phyloP scores from a whole-genome alignment of 2,329 filamentous ascomycete species.

The Amylocarpus encephaloides region DNA sequence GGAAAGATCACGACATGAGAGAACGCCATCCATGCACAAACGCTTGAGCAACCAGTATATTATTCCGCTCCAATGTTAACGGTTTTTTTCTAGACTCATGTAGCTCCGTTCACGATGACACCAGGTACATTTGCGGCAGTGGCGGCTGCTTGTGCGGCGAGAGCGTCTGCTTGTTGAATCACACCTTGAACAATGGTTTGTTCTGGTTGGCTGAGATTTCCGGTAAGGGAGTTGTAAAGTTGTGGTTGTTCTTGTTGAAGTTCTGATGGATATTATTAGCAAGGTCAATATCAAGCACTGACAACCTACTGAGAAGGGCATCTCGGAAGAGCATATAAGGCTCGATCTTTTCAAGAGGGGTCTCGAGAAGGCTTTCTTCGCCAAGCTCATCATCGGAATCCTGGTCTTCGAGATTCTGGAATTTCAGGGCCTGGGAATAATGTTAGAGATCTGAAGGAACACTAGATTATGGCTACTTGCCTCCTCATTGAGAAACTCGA shows the following conservation, averaged over 20 bases:
- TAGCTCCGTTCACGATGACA: conserved; percentile 21
- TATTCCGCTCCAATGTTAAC: conserved; percentile 10
- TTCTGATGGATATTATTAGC: conserved; percentile 42
- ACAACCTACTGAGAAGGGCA: conserved; percentile 67
- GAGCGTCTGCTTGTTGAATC: conserved; percentile 40
- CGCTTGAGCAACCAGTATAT: conserved; percentile 23
- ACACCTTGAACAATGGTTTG: conserved; percentile 74
- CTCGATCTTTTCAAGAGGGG: conserved; percentile 90
- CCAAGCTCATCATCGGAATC: conserved; percentile 82
- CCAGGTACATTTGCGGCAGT: conserved; percentile 16
- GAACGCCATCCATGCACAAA: conserved; percentile 24
- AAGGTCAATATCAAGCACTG: neutral
- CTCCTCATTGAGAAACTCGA: conserved; percentile 94
- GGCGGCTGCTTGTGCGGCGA: conserved; percentile 20
- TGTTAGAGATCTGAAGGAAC: neutral
- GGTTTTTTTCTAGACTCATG: conserved; percentile 15
- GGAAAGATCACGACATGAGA: conserved; percentile 1
- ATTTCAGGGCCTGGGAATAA: conserved; percentile 65
- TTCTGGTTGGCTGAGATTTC: conserved; percentile 73
- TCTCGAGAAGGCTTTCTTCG: conserved; percentile 90
- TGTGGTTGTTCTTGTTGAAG: conserved; percentile 88
- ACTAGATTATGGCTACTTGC: conserved; percentile 37
- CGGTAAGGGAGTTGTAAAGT: conserved; percentile 75
- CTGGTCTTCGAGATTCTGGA: conserved; percentile 61
- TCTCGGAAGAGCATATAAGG: conserved; percentile 85